These are phyloP conservation scores for Yamadazyma membranifaciens DNA, from an alignment of 1,139 yeast genomes.

Conservation along the genomic window DNA sequence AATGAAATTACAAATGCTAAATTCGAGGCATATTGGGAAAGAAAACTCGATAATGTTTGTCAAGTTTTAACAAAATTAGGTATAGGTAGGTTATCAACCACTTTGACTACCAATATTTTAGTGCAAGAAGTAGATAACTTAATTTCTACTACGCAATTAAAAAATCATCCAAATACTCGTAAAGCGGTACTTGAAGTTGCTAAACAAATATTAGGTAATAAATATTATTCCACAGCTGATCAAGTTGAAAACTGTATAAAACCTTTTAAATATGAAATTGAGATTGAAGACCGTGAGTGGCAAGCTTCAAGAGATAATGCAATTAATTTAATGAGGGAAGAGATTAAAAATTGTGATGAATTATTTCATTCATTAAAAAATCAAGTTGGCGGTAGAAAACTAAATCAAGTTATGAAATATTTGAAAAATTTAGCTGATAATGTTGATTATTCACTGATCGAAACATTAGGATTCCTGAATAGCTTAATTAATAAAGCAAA, in stretches of 20 bases:
- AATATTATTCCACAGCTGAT: constrained; percentile 91
- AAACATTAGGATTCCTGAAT: constrained; percentile 75
- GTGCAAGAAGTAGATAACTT: constrained; percentile 74
- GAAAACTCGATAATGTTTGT: constrained; percentile 80
- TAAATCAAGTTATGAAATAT: constrained; percentile 78
- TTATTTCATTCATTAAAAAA: constrained; percentile 62
- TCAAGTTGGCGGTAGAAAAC: constrained; percentile 77
- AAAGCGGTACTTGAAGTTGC: constrained; percentile 86
- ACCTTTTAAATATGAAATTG: constrained; percentile 96
- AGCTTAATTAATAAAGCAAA: constrained; percentile 72
- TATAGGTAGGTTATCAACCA: constrained; percentile 85
- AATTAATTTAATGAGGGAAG: constrained; percentile 71
- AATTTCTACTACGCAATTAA: constrained; percentile 69
- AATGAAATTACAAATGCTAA: constrained; percentile 23
- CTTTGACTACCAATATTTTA: constrained; percentile 76
- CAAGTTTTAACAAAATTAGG: constrained; percentile 88
- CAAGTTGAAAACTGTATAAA: constrained; percentile 98
- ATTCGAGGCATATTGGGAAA: constrained; percentile 66
- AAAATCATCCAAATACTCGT: constrained; percentile 81
- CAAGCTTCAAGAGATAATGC: constrained; percentile 76
- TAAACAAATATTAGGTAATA: constrained; percentile 66
- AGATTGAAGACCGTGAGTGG: constrained; percentile 96
- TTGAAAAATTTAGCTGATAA: constrained; percentile 54
- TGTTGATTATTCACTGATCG: constrained; percentile 46
- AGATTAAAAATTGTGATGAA: constrained; percentile 75